Conservation (phyloP, 768 basidiomycete genomes). For the Amanita exitialis region DNA sequence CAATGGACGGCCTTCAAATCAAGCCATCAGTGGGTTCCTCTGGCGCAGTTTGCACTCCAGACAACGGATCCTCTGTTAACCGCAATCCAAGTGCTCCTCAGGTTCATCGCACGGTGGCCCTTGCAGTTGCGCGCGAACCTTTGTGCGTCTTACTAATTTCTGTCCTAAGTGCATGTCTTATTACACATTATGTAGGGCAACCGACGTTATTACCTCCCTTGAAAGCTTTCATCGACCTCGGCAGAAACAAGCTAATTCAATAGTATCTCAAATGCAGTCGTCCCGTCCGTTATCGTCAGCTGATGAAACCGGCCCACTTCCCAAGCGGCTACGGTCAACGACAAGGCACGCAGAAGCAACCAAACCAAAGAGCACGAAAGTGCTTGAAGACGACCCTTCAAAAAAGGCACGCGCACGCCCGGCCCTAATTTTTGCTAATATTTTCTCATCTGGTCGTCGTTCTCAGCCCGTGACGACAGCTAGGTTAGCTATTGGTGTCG, state of each 20-base stretch:
- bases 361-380: constrained; percentile 52
- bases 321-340: constrained; percentile 65
- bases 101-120: constrained; percentile 48
- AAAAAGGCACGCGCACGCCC: constrained; percentile 91
- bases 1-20: constrained; percentile 39
- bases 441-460: constrained; percentile 80
- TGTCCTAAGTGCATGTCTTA: constrained; percentile 10
- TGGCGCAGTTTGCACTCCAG: constrained; percentile 70
- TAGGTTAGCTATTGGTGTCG: constrained; percentile 39
- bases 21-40: constrained; percentile 45
- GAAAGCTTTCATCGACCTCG: constrained; percentile 50
- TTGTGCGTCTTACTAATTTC: constrained; percentile 31
- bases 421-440: constrained; percentile 79
- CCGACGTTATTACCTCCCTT: constrained; percentile 43
- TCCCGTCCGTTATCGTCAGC: constrained; percentile 73
- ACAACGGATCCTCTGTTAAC: constrained; percentile 46
- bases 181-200: constrained; percentile 27
- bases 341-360: constrained; percentile 40
- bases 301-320: constrained; percentile 71
- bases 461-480: constrained; percentile 64
- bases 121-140: constrained; percentile 45
- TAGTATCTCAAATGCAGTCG: constrained; percentile 30
- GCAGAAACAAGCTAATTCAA: constrained; percentile 35
- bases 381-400: constrained; percentile 56
- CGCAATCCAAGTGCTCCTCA: constrained; percentile 39